These are phyloP conservation scores for Hippophae rhamnoides DNA, from an alignment of 306 rosid genomes.

Conservation along the genomic window DNA sequence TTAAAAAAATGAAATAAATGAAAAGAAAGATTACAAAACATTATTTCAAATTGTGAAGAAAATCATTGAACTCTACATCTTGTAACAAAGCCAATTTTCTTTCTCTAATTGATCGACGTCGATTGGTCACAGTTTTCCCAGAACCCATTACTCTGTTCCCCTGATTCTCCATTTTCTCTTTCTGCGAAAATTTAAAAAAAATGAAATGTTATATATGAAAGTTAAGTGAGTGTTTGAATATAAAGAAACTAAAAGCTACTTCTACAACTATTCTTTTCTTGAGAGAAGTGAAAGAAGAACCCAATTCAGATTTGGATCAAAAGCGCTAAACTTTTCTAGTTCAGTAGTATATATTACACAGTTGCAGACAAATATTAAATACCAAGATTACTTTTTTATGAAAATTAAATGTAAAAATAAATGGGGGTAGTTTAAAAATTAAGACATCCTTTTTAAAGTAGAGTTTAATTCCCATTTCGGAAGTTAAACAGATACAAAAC, in stretches of 20 bases:
- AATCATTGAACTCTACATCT: conserved; percentile 44
- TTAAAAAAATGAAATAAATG: not conserved
- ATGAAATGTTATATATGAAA: not conserved
- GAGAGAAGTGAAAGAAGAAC: conserved; percentile 26
- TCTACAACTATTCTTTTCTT: conserved; percentile 46
- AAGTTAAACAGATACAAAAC: conserved; percentile 4
- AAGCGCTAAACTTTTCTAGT: conserved; percentile 29
- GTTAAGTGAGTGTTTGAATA: not conserved
- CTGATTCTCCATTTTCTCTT: conserved; percentile 58
- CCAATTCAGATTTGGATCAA: conserved; percentile 50
- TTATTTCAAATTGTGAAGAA: not conserved
- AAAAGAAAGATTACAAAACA: conserved; percentile 8
- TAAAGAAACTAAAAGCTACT: conserved; percentile 8
- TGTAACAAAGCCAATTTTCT: conserved; percentile 69
- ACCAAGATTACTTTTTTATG: not conserved
- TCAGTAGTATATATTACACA: conserved; percentile 15
- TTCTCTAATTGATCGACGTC: conserved; percentile 62
- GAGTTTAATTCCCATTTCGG: conserved; percentile 15
- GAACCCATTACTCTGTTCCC: conserved; percentile 33
- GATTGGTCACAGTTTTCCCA: conserved; percentile 40
- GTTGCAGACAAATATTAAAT: conserved; percentile 19
- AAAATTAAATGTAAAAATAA: conserved; percentile 11
- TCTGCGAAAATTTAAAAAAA: conserved; percentile 35
- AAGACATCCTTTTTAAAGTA: conserved; percentile 24
- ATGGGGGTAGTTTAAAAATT: conserved; percentile 14